Evolutionary conservation across 805 yeast species (phyloP), one percentile per base, ranked within the genome.

Genomic region (Kazachstania kunashirensis): DNA sequence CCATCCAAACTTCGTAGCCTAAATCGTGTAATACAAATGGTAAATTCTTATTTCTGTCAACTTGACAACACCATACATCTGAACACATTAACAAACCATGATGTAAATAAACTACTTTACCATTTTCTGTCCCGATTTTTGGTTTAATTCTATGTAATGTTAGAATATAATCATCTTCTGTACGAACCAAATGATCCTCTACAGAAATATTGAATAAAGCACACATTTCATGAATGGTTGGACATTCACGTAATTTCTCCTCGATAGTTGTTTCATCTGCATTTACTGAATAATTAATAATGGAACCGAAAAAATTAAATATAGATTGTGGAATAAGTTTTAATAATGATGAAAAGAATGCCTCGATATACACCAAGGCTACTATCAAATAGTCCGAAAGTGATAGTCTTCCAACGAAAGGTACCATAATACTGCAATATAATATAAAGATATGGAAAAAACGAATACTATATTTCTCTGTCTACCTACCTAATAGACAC

Each of bases 1-100:
- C 97, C 44, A 89, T 65, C 89, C 94, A 89, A 5, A 89, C 96
- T 53, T 89, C 98, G 57, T 75, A 89, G 1, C 96, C 96, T 32
- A 76, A 55, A 40, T 86, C 85, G 42, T 78, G 78, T 24, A 89
- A 66, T 2, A 75, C 63, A 54, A 83, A 80, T 0, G 97, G 96
- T 33, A 92, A 60, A 44, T 77, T 75, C 32, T 68, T 65, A 44
- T 60, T 41, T 41, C 70, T 66, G 41, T 70, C 58, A 39, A 64
- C 39, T 37, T 63, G 60, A 54, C 75, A 70, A 52, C 77, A 57
- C 94, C 94, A 81, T 18, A 83, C 67, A 51, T 92, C 97, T 31
- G 88, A 77, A 55, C 78, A 79, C 92, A 86, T 88, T 42, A 89
- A 66, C 34, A 89, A 65, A 0, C 97, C 97, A 53, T 89, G 97